Percentiles rank a stretch among this genome's conserved stretches.
Evolutionary conservation across 306 rosid species (phyloP).

Genomic region (Sindora glabra): DNA sequence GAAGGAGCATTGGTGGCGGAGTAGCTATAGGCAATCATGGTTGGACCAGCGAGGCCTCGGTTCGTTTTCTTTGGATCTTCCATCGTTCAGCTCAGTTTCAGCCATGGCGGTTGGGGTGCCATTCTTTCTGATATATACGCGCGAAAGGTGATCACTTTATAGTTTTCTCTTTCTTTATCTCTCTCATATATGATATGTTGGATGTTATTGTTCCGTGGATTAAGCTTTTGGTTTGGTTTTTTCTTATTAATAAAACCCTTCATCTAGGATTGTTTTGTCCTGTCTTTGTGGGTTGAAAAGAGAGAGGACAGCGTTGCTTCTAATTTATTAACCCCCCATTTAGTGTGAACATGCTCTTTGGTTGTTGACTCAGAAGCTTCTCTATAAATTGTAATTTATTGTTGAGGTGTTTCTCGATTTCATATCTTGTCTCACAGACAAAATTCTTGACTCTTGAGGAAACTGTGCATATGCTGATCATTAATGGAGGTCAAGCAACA

Average conservation of each 20-base stretch:
- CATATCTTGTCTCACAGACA: neutral
- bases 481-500: neutral
- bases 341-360: neutral
- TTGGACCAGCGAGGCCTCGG: constrained; percentile 39
- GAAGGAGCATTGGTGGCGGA: too few relatives aligned
- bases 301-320: too few relatives aligned
- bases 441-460: neutral
- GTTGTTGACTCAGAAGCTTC: neutral
- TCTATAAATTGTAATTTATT: neutral
- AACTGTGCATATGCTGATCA: neutral
- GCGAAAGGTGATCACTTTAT: constrained; percentile 31
- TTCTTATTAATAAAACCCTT: neutral
- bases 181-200: too few relatives aligned
- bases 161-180: neutral
- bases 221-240: neutral
- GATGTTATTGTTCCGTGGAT: too few relatives aligned
- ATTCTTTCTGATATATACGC: constrained; percentile 42
- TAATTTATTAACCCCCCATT: too few relatives aligned
- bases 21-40: constrained; percentile 19
- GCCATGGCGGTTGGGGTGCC: constrained; percentile 55
- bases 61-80: constrained; percentile 57
- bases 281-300: too few relatives aligned
- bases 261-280: too few relatives aligned
- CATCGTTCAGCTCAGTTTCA: constrained; percentile 48
- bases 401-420: neutral